Conservation (phyloP, 2,329 filamentous ascomycete species). For the Bipolaris zeicola region DNA sequence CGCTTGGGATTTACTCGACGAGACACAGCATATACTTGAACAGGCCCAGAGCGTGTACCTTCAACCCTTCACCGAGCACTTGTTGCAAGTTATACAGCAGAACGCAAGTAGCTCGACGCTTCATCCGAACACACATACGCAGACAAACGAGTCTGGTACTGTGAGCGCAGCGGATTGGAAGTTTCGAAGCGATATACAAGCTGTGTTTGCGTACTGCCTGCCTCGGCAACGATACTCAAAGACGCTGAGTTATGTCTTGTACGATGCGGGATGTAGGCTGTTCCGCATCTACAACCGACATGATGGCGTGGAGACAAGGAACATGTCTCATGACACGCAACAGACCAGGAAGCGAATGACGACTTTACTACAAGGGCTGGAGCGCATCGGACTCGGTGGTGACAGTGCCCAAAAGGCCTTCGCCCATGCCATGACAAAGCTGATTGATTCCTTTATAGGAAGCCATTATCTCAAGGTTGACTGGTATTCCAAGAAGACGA, state of each 20-base stretch:
- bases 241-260: constrained; percentile 62
- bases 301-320: constrained; percentile 27
- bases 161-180: constrained; percentile 43
- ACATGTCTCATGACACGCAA: constrained; percentile 25
- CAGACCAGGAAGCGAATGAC: constrained; percentile 59
- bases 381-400: constrained; percentile 70
- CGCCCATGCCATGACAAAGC: constrained; percentile 70
- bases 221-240: constrained; percentile 57
- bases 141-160: constrained; percentile 22
- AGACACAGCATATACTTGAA: constrained; percentile 46
- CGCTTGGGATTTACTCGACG: constrained; percentile 41
- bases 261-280: constrained; percentile 55
- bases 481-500: constrained; percentile 62
- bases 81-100: constrained; percentile 40
- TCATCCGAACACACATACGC: constrained; percentile 49
- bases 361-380: constrained; percentile 63
- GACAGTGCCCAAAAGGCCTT: constrained; percentile 73
- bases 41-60: constrained; percentile 48
- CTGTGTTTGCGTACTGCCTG: constrained; percentile 68
- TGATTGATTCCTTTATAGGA: constrained; percentile 68
- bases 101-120: constrained; percentile 29
- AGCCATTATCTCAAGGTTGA: constrained; percentile 65
- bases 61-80: constrained; percentile 42
- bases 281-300: constrained; percentile 50
- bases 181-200: constrained; percentile 67